Conservation (phyloP, 139 green algal species). For the Chlamydomonas schloesseri region DNA sequence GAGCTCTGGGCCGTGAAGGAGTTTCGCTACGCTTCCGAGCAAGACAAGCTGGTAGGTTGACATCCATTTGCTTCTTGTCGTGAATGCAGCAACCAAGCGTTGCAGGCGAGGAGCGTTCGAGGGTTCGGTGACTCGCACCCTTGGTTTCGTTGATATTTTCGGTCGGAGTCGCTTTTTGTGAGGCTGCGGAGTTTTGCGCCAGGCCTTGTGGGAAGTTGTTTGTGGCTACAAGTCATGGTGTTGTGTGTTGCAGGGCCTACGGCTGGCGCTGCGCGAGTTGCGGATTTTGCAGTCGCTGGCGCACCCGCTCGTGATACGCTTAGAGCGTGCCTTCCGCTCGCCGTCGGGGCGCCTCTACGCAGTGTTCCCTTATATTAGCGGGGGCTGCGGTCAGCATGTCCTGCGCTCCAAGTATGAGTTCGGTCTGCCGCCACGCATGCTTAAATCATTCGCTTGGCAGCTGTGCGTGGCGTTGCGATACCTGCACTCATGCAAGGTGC, state of each 20-base stretch:
- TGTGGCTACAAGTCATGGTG: background rate
- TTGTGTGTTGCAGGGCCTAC: background rate
- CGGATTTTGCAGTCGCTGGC: constrained; percentile 4
- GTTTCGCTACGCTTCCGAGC: too few relatives aligned
- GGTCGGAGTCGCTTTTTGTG: too few relatives aligned
- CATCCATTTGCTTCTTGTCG: too few relatives aligned
- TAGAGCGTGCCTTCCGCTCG: constrained; percentile 23
- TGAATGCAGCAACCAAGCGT: too few relatives aligned
- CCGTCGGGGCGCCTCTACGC: background rate
- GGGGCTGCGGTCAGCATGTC: background rate
- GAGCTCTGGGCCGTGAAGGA: too few relatives aligned
- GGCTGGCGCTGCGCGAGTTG: constrained; percentile 19
- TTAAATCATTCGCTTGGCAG: constrained; percentile 32
- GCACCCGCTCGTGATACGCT: constrained; percentile 22
- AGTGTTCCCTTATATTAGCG: constrained; percentile 31
- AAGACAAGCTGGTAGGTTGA: too few relatives aligned
- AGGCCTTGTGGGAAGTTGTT: too few relatives aligned
- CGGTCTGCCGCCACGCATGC: constrained; percentile 4
- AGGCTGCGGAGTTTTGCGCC: too few relatives aligned
- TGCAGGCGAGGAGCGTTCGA: too few relatives aligned
- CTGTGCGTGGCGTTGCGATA: constrained; percentile 33
- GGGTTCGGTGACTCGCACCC: too few relatives aligned
- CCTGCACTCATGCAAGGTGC: constrained; percentile 27
- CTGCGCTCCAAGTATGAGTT: background rate
- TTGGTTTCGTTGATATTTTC: too few relatives aligned